Evolutionary conservation across 2,329 filamentous ascomycete genomes (phyloP), one percentile per base, ranked within the genome.

Genomic region (Colletotrichum destructivum): DNA sequence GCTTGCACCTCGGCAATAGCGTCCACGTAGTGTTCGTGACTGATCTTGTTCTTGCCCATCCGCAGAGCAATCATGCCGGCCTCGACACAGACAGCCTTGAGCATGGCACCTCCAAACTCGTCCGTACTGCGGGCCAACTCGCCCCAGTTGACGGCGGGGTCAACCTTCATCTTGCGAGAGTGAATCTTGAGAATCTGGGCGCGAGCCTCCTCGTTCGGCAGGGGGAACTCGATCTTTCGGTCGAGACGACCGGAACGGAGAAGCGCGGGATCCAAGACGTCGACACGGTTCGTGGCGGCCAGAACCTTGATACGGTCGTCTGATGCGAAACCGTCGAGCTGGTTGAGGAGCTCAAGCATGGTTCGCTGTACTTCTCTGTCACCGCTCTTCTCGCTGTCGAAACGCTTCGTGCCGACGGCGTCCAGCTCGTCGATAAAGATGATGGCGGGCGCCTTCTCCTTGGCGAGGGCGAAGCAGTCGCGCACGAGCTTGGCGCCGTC

Each of bases 381-480:
- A 84, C 96, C 96, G 72, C 93, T 96, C 88, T 98, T 99, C 81
- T 98, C 95, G 76, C 94, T 97, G 83, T 99, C 96, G 86, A 99
- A 99, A 80, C 96, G 96, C 86, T 98, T 98, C 65, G 96, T 98
- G 76, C 96, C 96, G n/a, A 99, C 93, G 69, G 96, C 96, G 81
- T 99, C 96, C 74, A 99, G 86, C 84, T 99, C 96, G 84, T 99
- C 96, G 78, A 99, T 98, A 88, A 99, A 99, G 83, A 99, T 99
- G 83, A 99, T 99, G 70, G 96, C 95, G 0, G 96, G 97, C 0
- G 96, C 96, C 88, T 99, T 99, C 84, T 99, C 96, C 83, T 99
- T 99, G 65, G 96, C 96, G 16, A 99, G 88, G 2, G 96, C 96
- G 81, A 99, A 99, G 84, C 94, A 97, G 85, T 99, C 96, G 71